Evolutionary conservation across 2,329 filamentous ascomycete genomes (phyloP), one percentile per base, ranked within the genome.

Genomic region (Waltergamsia citrina): DNA sequence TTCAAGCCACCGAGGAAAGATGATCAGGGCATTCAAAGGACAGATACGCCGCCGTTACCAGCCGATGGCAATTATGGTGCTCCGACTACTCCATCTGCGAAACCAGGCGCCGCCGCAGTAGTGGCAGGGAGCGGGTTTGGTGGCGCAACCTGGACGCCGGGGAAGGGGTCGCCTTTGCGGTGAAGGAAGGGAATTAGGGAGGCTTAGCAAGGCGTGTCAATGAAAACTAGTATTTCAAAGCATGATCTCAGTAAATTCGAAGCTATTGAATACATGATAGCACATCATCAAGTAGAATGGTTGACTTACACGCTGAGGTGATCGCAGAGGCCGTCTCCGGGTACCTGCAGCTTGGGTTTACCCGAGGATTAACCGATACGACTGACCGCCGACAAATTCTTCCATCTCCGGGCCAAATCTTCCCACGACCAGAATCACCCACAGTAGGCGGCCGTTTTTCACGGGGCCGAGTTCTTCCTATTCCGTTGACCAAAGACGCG

Each of bases 1-100:
- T 72, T 68, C 41, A 69, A 69, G 42, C 63, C 67, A 28, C 66
- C 63, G 23, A 60, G 63, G 39, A 64, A 59, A 42, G 67, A 67
- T 32, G 67, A 60, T 15, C 46, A 53, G 37, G 54, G 60, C 8
- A 50, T 63, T 7, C 55, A 62, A 35, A 61, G 70, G 35, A 64
- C 61, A n/a, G 69, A 73, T 32, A 76, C 70, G 4, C 71, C 72
- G 4, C 71, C 74, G 4, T 53, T 69, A 9, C 51, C 58, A 16
- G 43, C 46, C 6, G 63, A 63, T 15, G 52, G 52, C 11, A 51
- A 44, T 18, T 38, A 45, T 8, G 57, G 48, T 5, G 31, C n/a
- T 3, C 61, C 67, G 12, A 65, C 63, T n/a, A 74, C 69, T 21
- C 70, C 70, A 5, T 52, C 54, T 4, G 53, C 57, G 10, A 62